Evolutionary conservation across 169 alveolate species (phyloP), one percentile per base, ranked within the genome.

Genomic region (Plasmodium vivax): DNA sequence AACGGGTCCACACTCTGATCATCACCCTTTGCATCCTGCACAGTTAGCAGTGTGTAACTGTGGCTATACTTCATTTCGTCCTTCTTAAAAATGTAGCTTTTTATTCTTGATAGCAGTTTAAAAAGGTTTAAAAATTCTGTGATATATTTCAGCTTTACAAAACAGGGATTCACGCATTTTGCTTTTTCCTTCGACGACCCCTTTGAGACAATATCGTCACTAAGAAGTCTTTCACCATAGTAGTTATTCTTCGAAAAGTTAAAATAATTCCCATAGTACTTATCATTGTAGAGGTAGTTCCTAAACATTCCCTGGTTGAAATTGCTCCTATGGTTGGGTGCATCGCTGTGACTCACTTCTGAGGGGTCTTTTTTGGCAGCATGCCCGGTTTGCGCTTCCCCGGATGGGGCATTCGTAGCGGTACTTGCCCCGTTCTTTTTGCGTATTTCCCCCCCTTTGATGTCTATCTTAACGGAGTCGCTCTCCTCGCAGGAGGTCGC

Each of bases 11-110:
- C 62, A 34, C 54, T 85, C n/a, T 45, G 71, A 34, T 85, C 87
- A 36, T 85, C 93, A 85, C 68, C 38, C 56, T 75, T 47, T 38
- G 68, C 51, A 75, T 51, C 51, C 16, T 75, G n/a, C 38, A 75
- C 30, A 14, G 80, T 85, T 36, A 85, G 85, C 45, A 85, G 71
- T 58, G 68, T 88, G 71, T 88, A 88, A 79, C 72, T 68, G 56
- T 74, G 30, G 62, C 80, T 45, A 30, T 79, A 80, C 68, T 58
- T 62, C 6, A 58, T 5, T 58, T 81, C 38, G 30, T 88, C 47
- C 75, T 68, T 27, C 79, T 85, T 85, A 36, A 30, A 47, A 27
- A 85, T 8, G 79, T 30, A 73, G 12, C 43, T 30, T 74, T 75
- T 75, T 85, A 85, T 62, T 16, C 56, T 85, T 47, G 84, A 51